phyloP scores from a whole-genome alignment of 257 asterid species.

The Nicotiana paniculata region DNA sequence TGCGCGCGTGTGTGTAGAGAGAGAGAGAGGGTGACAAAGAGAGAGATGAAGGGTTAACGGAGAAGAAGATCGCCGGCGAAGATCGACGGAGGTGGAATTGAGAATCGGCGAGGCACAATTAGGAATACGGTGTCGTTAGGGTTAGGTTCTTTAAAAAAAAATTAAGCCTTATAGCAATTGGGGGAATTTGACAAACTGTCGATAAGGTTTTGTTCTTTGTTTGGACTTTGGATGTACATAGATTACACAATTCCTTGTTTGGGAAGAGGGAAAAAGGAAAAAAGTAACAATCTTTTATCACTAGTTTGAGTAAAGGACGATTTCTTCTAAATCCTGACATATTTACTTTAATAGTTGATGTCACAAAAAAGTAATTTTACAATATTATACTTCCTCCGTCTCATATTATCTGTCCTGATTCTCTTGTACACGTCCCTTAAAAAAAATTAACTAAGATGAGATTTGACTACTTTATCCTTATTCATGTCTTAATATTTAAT shows the following conservation, averaged over 20 bases:
- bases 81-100: not conserved
- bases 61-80: not conserved
- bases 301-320: too few species aligned
- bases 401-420: too few species aligned
- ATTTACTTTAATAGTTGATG: not conserved
- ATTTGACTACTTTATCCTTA: too few species aligned
- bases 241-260: not conserved
- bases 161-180: not conserved
- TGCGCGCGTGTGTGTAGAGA: not conserved
- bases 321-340: too few species aligned
- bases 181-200: not conserved
- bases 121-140: conserved; percentile 8
- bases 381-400: not conserved
- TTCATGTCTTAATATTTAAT: too few species aligned
- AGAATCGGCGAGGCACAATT: not conserved
- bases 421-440: too few species aligned
- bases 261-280: not conserved
- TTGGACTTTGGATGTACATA: not conserved
- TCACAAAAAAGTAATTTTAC: not conserved
- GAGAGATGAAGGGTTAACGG: not conserved
- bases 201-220: not conserved
- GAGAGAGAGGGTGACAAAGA: not conserved
- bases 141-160: not conserved
- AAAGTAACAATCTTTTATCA: not conserved
- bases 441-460: too few species aligned